Percentiles rank a stretch among this genome's conserved stretches.
These are phyloP conservation scores for Gentiana straminea DNA, from an alignment of 257 asterid species.

Conservation along the genomic window DNA sequence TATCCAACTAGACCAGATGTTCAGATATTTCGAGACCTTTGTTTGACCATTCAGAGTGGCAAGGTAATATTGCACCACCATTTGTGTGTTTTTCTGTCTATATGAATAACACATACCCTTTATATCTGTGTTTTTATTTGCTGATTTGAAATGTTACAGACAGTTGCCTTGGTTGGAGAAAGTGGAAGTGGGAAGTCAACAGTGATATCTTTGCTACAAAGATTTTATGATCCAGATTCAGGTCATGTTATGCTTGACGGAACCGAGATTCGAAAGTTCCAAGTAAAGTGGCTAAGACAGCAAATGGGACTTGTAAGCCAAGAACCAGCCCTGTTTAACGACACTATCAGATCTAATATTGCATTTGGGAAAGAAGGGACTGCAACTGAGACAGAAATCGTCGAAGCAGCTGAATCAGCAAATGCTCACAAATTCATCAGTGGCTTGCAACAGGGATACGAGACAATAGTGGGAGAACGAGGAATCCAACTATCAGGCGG, in stretches of 20 bases:
- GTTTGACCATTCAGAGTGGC: constrained; percentile 52
- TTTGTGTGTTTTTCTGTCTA: not conserved
- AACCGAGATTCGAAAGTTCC: constrained; percentile 57
- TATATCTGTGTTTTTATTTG: not conserved
- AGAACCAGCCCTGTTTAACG: constrained; percentile 70
- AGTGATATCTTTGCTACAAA: constrained; percentile 56
- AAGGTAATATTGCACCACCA: constrained; percentile 33
- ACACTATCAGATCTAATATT: constrained; percentile 79
- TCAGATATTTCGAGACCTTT: constrained; percentile 59
- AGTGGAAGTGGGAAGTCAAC: constrained; percentile 96
- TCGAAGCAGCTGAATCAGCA: constrained; percentile 62
- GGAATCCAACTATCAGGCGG: constrained; percentile 82
- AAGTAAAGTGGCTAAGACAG: constrained; percentile 71
- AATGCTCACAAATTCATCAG: constrained; percentile 90
- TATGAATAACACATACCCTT: not conserved
- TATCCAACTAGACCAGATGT: constrained; percentile 83
- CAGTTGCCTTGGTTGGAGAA: constrained; percentile 86
- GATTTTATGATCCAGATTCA: constrained; percentile 79
- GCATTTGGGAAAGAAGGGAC: constrained; percentile 71
- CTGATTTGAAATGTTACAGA: constrained; percentile 26
- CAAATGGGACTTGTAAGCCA: constrained; percentile 98
- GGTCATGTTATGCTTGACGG: constrained; percentile 64
- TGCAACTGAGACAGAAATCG: constrained; percentile 69
- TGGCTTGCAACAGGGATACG: constrained; percentile 66
- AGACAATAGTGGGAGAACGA: constrained; percentile 71